Percentiles rank a stretch among this genome's conserved stretches.
Evolutionary conservation across 495 filamentous ascomycete genomes (phyloP).

Genomic region (Podospora australis): DNA sequence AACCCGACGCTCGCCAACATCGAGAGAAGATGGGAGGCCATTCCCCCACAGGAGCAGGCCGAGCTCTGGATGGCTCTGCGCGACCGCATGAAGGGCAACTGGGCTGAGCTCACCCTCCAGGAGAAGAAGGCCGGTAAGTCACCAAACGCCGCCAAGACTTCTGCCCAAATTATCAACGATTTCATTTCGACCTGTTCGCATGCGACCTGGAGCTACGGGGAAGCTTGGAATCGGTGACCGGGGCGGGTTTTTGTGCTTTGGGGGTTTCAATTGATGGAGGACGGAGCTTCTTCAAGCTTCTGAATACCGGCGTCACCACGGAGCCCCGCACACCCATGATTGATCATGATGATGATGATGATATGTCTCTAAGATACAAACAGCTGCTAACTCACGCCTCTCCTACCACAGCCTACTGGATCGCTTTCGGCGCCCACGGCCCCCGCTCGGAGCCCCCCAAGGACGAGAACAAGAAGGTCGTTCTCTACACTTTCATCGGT

Average conservation of each 20-base stretch:
- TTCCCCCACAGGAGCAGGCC: conserved; percentile 97
- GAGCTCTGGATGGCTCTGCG: conserved; percentile 96
- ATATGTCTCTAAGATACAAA: conserved; percentile 9
- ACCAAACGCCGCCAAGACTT: conserved; percentile 4
- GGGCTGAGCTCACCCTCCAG: conserved; percentile 86
- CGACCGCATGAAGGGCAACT: conserved; percentile 96
- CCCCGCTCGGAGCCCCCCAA: conserved; percentile 75
- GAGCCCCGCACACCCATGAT: conserved; percentile 8
- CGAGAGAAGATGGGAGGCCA: conserved; percentile 97
- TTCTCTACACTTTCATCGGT: conserved; percentile 61
- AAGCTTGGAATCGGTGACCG: neutral
- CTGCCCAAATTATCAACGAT: neutral
- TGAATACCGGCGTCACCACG: conserved; percentile 3
- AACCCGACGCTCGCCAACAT: conserved; percentile 97
- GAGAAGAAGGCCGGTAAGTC: conserved; percentile 99
- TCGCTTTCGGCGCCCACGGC: conserved; percentile 93
- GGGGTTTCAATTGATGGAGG: conserved; percentile 17
- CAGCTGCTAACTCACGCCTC: conserved; percentile 8
- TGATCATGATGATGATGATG: conserved; percentile 8
- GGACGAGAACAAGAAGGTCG: conserved; percentile 70
- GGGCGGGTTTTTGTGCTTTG: conserved; percentile 1
- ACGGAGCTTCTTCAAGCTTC: conserved; percentile 11
- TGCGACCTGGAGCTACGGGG: conserved; percentile 4
- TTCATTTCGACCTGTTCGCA: neutral
- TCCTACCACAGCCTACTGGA: conserved; percentile 77